Evolutionary conservation across 2,329 filamentous ascomycete genomes (phyloP).

Genomic region (Pleurostoma richardsiae): DNA sequence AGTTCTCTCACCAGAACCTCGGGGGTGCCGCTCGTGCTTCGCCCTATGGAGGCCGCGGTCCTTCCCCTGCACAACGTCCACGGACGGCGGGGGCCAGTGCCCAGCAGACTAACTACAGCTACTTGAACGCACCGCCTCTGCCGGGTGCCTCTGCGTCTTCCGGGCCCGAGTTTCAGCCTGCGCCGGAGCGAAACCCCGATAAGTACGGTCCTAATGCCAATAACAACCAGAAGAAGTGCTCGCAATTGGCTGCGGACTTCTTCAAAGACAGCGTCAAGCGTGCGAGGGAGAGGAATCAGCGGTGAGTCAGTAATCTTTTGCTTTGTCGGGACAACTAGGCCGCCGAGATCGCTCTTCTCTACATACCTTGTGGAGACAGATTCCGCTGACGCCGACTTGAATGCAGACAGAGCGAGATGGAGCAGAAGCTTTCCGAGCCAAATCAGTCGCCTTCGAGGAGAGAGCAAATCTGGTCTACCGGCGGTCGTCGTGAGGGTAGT

Average conservation of each 20-base stretch:
- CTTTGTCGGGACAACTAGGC: neutral
- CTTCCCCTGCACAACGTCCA: constrained; percentile 70
- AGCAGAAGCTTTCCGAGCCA: constrained; percentile 76
- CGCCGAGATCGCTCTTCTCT: neutral
- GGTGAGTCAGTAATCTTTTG: constrained; percentile 48
- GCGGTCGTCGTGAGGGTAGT: constrained; percentile 83
- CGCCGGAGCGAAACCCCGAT: constrained; percentile 83
- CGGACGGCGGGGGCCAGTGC: constrained; percentile 71
- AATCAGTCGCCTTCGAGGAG: constrained; percentile 52
- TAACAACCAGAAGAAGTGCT: constrained; percentile 67
- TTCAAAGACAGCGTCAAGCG: constrained; percentile 99
- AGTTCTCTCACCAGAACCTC: constrained; percentile 95
- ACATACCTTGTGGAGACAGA: neutral
- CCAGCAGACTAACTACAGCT: constrained; percentile 59
- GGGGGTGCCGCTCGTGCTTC: constrained; percentile 65
- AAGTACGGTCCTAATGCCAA: constrained; percentile 62
- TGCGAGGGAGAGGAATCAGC: constrained; percentile 88
- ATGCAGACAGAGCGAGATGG: constrained; percentile 81
- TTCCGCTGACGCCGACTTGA: neutral
- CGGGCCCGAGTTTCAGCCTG: constrained; percentile 67
- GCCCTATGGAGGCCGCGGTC: constrained; percentile 63
- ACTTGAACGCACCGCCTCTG: constrained; percentile 66
- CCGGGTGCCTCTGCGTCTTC: constrained; percentile 47
- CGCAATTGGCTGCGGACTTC: constrained; percentile 75
- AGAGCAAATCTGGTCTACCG: constrained; percentile 77